These are phyloP conservation scores for Beta vulgaris DNA, from an alignment of 148 eudicot genomes.

Conservation along the genomic window DNA sequence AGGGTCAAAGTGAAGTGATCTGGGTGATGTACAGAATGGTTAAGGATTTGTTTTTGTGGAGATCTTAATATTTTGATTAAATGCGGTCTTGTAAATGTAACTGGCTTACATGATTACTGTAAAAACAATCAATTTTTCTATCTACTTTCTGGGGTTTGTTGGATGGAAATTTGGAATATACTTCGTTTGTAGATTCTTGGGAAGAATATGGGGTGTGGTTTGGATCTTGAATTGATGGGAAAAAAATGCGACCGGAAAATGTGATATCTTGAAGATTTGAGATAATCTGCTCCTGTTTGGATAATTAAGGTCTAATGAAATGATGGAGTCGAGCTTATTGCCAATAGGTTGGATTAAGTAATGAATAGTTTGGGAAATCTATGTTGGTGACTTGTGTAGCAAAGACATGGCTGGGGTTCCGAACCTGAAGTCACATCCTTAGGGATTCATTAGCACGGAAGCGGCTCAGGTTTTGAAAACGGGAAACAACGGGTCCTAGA, in stretches of 20 bases:
- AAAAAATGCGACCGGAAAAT: neutral
- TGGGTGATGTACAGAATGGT: too few species aligned
- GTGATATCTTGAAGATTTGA: neutral
- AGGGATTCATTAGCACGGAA: too few species aligned
- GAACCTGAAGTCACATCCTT: too few species aligned
- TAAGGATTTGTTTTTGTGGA: neutral
- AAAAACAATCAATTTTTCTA: neutral
- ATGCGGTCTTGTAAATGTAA: neutral
- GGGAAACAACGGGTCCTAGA: too few species aligned
- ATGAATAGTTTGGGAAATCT: too few species aligned
- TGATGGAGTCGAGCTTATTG: too few species aligned
- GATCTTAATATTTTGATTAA: neutral
- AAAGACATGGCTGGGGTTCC: too few species aligned
- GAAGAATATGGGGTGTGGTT: neutral
- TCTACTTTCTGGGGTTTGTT: neutral
- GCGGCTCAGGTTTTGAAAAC: too few species aligned
- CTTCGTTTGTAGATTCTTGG: neutral
- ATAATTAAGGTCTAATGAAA: neutral
- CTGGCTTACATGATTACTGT: neutral
- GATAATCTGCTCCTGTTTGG: neutral
- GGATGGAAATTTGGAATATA: neutral
- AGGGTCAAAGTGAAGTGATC: too few species aligned
- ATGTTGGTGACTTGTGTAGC: too few species aligned
- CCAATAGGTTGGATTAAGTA: too few species aligned
- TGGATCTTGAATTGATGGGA: neutral